Percentiles rank a stretch among this genome's conserved stretches.
Evolutionary conservation across 805 yeast species (phyloP).

Genomic region (Suhomyces canberraensis): DNA sequence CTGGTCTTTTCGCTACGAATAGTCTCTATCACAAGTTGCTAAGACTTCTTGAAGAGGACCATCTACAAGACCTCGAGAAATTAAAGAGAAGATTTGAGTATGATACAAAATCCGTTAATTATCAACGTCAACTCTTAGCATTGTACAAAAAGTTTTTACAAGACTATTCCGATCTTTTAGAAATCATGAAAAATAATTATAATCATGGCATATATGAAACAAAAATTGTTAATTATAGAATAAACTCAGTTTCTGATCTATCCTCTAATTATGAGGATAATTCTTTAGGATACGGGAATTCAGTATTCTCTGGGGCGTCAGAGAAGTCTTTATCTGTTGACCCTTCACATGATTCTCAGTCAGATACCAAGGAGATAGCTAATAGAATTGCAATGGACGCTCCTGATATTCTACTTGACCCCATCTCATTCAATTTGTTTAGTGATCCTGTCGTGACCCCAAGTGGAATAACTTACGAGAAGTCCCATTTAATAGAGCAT

Average conservation of each 20-base stretch:
- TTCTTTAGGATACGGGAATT: not conserved
- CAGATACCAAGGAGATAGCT: not conserved
- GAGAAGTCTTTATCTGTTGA: not conserved
- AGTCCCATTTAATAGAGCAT: constrained; percentile 9
- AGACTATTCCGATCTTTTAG: constrained; percentile 20
- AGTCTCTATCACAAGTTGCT: constrained; percentile 20
- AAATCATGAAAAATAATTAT: constrained; percentile 21
- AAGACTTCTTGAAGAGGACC: constrained; percentile 20
- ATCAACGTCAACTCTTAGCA: constrained; percentile 15
- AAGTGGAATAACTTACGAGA: constrained; percentile 16
- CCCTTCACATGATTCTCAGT: not conserved
- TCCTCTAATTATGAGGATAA: not conserved
- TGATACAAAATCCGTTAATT: constrained; percentile 9
- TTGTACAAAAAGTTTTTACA: constrained; percentile 16
- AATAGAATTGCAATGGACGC: constrained; percentile 12
- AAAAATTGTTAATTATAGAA: constrained; percentile 9
- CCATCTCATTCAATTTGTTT: constrained; percentile 14
- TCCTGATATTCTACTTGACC: constrained; percentile 14
- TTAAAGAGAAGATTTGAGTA: constrained; percentile 13
- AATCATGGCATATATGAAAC: constrained; percentile 21
- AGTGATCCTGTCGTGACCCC: constrained; percentile 18
- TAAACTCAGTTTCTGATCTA: not conserved
- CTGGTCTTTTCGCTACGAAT: constrained; percentile 17
- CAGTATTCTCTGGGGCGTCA: not conserved
- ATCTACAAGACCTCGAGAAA: constrained; percentile 12